Conservation (phyloP, 352 stramenopile genomes). For the Globisporangium spiculum region DNA sequence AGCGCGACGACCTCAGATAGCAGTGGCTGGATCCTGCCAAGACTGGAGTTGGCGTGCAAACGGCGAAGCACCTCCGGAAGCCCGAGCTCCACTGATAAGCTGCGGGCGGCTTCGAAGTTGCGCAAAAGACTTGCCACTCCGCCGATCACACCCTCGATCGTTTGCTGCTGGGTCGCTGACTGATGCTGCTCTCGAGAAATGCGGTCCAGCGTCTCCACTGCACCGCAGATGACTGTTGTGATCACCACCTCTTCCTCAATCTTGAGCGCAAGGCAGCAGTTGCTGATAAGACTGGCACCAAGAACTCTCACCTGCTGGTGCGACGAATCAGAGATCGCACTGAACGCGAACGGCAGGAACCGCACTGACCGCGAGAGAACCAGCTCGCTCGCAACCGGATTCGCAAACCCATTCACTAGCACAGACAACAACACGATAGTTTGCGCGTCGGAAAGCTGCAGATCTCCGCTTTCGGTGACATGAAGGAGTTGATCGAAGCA, state of each 20-base stretch:
- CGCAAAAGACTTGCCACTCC: conserved; percentile 61
- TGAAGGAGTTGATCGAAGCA: conserved; percentile 53
- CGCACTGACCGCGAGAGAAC: conserved; percentile 39
- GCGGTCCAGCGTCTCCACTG: conserved; percentile 63
- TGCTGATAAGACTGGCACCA: conserved; percentile 60
- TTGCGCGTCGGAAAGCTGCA: conserved; percentile 34
- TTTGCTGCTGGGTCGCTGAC: conserved; percentile 34
- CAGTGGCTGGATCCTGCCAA: conserved; percentile 46
- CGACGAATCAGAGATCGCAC: conserved; percentile 38
- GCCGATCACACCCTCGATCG: conserved; percentile 59
- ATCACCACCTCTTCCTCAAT: conserved; percentile 70
- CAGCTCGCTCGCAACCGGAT: conserved; percentile 46
- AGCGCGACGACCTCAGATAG: conserved; percentile 59
- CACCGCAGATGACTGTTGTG: conserved; percentile 68
- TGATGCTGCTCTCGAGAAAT: conserved; percentile 38
- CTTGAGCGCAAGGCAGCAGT: conserved; percentile 64
- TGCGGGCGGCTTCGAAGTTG: conserved; percentile 59
- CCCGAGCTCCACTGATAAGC: conserved; percentile 56
- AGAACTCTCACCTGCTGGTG: conserved; percentile 48
- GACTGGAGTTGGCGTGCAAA: conserved; percentile 38
- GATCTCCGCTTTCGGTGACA: conserved; percentile 30
- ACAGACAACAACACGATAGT: conserved; percentile 57
- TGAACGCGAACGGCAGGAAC: conserved; percentile 73
- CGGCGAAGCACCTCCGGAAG: conserved; percentile 62
- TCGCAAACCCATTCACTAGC: conserved; percentile 65